These are phyloP conservation scores for Stemphylium vesicarium DNA, from an alignment of 2,329 filamentous ascomycete species.

Conservation along the genomic window DNA sequence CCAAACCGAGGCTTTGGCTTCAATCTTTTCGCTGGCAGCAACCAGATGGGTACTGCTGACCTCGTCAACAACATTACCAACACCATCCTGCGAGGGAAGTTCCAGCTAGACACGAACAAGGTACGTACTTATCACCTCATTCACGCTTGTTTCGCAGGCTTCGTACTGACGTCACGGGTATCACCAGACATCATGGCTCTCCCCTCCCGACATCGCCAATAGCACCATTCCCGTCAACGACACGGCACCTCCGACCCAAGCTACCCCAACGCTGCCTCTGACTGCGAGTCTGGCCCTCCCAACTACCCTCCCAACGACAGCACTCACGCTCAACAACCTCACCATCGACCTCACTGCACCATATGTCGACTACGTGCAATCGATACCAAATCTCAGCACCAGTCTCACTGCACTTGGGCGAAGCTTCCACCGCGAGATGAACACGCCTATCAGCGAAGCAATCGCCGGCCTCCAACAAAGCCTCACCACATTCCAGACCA, in stretches of 20 bases:
- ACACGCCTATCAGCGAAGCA: conserved; percentile 41
- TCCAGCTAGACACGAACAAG: conserved; percentile 39
- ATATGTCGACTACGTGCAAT: conserved; percentile 41
- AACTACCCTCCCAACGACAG: conserved; percentile 16
- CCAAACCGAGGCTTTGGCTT: conserved; percentile 38
- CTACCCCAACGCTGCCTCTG: conserved; percentile 25
- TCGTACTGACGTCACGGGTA: conserved; percentile 1
- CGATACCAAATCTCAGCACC: conserved; percentile 36
- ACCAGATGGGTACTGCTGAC: conserved; percentile 39
- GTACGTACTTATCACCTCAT: conserved; percentile 14
- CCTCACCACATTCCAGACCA: conserved; percentile 38
- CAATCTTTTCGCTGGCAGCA: conserved; percentile 16
- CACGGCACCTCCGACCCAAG: conserved; percentile 8
- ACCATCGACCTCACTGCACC: conserved; percentile 28
- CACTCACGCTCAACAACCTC: conserved; percentile 20
- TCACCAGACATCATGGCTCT: conserved; percentile 28
- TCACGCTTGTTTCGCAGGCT: neutral
- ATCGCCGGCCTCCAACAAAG: conserved; percentile 39
- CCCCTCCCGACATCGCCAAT: conserved; percentile 7
- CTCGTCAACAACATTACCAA: conserved; percentile 43
- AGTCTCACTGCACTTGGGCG: conserved; percentile 41
- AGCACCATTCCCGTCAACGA: conserved; percentile 11
- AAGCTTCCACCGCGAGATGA: conserved; percentile 48
- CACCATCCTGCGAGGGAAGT: conserved; percentile 39
- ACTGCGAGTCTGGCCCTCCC: conserved; percentile 22